Conservation (phyloP, 768 basidiomycete genomes). For the Agaricus subrufescens region DNA sequence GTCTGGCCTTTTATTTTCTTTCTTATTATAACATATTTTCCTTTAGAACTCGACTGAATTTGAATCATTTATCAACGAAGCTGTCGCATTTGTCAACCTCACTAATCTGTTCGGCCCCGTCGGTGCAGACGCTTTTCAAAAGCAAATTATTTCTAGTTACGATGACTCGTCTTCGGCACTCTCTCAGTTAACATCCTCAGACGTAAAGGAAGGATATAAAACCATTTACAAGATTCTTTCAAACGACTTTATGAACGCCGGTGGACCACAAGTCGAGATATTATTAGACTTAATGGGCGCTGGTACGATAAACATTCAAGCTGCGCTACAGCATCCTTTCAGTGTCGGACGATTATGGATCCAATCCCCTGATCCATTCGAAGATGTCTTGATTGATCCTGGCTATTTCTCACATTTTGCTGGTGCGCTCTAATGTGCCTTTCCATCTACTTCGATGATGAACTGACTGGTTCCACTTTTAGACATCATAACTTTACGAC, state of each 20-base stretch:
- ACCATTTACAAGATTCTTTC: conserved; percentile 44
- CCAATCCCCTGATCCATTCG: conserved; percentile 58
- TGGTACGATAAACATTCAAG: conserved; percentile 46
- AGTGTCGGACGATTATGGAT: conserved; percentile 62
- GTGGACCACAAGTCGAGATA: conserved; percentile 53
- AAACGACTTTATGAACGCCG: conserved; percentile 27
- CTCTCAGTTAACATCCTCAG: conserved; percentile 32
- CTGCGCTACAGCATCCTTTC: conserved; percentile 60
- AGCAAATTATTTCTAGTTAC: conserved; percentile 20
- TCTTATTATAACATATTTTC: background rate
- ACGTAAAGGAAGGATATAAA: conserved; percentile 50
- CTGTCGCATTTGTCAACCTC: conserved; percentile 55
- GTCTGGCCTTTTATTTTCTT: background rate
- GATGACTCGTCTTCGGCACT: conserved; percentile 26
- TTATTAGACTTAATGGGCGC: conserved; percentile 34
- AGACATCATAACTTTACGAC: conserved; percentile 46
- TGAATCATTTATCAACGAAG: conserved; percentile 58
- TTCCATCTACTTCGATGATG: background rate
- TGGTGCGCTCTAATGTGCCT: conserved; percentile 22
- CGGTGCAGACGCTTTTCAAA: conserved; percentile 13
- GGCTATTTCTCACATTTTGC: conserved; percentile 56
- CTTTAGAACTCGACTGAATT: conserved; percentile 30
- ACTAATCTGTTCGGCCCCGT: conserved; percentile 35
- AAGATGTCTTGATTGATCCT: conserved; percentile 59
- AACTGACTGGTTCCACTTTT: background rate